A percentile compares a stretch with the other conserved stretches of the same genome.
Conservation (phyloP, 768 basidiomycete species). For the Plicaturopsis crispa region DNA sequence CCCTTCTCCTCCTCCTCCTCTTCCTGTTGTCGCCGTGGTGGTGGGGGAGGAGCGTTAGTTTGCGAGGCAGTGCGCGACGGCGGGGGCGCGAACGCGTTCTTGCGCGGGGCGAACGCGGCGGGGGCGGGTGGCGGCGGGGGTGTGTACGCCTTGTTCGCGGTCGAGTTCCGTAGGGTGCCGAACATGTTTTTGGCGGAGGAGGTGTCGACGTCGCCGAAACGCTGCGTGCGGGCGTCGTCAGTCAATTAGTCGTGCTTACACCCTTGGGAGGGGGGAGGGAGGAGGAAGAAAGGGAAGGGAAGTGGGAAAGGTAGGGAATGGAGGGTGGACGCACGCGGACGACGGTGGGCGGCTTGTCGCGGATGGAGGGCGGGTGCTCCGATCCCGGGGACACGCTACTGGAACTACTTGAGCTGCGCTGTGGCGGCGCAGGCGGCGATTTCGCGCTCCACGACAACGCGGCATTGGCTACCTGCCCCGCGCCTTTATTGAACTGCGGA, state of each 20-base stretch:
- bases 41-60: conserved; percentile 5
- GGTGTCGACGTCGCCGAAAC: conserved; percentile 54
- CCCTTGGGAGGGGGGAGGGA: conserved; percentile 11
- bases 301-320: conserved; percentile 20
- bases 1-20: conserved; percentile 35
- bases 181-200: conserved; percentile 39
- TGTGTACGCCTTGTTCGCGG: conserved; percentile 29
- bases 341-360: conserved; percentile 10
- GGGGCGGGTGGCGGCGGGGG: conserved; percentile 23
- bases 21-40: conserved; percentile 24
- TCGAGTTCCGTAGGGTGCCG: conserved; percentile 37
- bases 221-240: conserved; percentile 25
- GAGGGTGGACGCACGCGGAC: conserved; percentile 16
- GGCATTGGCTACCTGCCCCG: conserved; percentile 53
- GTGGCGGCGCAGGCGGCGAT: not conserved
- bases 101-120: conserved; percentile 35
- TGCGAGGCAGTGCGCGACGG: conserved; percentile 32
- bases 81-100: conserved; percentile 44
- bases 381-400: conserved; percentile 12
- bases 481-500: conserved; percentile 30
- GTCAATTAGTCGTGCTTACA: conserved; percentile 20
- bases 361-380: conserved; percentile 16
- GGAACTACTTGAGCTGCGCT: conserved; percentile 1
- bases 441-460: conserved; percentile 30
- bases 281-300: conserved; percentile 1